Percentiles rank a stretch among this genome's conserved stretches.
Conservation (phyloP, 768 basidiomycete species). For the Guyanaporus albipodus region DNA sequence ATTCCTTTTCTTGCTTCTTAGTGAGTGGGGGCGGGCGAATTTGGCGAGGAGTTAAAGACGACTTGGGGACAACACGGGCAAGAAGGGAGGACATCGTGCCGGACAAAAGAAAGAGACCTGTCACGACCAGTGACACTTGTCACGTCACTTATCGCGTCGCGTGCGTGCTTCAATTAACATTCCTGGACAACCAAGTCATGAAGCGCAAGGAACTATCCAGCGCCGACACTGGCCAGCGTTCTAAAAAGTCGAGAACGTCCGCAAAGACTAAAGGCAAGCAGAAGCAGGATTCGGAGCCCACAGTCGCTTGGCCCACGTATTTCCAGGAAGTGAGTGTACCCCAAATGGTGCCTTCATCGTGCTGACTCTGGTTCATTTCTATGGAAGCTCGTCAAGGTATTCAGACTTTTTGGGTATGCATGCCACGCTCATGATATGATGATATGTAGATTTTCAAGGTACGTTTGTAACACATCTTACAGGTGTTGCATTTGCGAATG, state of each 20-base stretch:
- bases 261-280: conserved; percentile 17
- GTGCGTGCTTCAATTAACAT: conserved; percentile 1
- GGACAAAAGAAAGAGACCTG: neutral
- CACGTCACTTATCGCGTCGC: conserved; percentile 25
- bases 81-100: conserved; percentile 16
- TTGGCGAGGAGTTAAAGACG: conserved; percentile 18
- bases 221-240: neutral
- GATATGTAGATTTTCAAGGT: conserved; percentile 42
- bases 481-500: neutral
- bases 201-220: conserved; percentile 11
- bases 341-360: neutral
- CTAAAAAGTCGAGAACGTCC: conserved; percentile 18
- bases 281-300: conserved; percentile 3
- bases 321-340: conserved; percentile 46
- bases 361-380: conserved; percentile 1
- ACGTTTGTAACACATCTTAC: conserved; percentile 2
- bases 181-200: neutral
- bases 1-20: conserved; percentile 23
- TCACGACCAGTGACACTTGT: neutral
- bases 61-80: conserved; percentile 38
- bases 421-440: neutral
- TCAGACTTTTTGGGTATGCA: neutral
- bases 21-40: conserved; percentile 33
- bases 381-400: conserved; percentile 58
- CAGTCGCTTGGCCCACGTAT: conserved; percentile 58